phyloP scores from a whole-genome alignment of 164 flowering plant species.

The Umbilicus rupestris region DNA sequence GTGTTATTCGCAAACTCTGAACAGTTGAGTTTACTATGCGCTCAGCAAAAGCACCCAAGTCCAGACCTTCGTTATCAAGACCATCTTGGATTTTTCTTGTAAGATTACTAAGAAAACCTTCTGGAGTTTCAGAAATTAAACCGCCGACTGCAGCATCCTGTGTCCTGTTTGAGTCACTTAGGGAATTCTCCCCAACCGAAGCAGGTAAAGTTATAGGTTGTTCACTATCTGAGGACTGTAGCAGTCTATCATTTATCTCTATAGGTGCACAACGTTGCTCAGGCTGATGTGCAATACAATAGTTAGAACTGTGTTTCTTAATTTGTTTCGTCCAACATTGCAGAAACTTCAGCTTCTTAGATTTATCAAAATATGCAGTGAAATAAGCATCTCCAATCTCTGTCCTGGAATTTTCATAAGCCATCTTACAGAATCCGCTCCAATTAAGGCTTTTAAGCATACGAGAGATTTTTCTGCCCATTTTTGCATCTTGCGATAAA shows the following conservation, averaged over 20 bases:
- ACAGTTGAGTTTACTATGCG: constrained; percentile 55
- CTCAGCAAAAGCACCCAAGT: constrained; percentile 66
- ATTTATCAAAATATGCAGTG: constrained; percentile 23
- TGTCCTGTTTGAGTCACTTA: constrained; percentile 22
- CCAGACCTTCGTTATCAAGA: constrained; percentile 48
- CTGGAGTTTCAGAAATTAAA: constrained; percentile 31
- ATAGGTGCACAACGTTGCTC: constrained; percentile 12
- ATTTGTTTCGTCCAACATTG: constrained; percentile 91
- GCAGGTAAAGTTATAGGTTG: constrained; percentile 25
- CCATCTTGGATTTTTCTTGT: constrained; percentile 53
- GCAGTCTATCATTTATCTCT: constrained; percentile 22
- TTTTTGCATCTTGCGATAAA: constrained; percentile 15
- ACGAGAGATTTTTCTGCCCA: constrained; percentile 22
- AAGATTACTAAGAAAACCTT: constrained; percentile 42
- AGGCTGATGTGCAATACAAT: background rate
- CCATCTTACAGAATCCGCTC: constrained; percentile 52
- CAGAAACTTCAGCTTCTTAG: constrained; percentile 72
- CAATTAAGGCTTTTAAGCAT: constrained; percentile 41
- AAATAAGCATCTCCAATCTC: constrained; percentile 52
- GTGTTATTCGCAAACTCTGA: constrained; percentile 34
- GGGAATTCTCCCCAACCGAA: constrained; percentile 28
- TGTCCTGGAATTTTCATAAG: constrained; percentile 23
- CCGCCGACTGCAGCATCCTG: constrained; percentile 26
- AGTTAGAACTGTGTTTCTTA: constrained; percentile 14
- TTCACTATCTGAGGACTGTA: constrained; percentile 26